These are phyloP conservation scores for Eucalyptus rudis DNA, from an alignment of 345 rosid genomes.

Conservation along the genomic window DNA sequence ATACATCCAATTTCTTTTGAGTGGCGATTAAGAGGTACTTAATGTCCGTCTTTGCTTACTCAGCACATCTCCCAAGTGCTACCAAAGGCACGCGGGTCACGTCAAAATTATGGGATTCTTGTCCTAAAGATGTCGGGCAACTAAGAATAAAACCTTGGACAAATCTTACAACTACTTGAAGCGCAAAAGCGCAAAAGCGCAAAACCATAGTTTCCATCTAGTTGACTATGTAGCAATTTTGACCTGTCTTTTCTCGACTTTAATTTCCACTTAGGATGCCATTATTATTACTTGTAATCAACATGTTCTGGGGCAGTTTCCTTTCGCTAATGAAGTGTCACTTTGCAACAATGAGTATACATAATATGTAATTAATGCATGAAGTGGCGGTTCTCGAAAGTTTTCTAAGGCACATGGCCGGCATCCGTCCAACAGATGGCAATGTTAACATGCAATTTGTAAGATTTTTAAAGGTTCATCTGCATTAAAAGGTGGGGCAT, in stretches of 20 bases:
- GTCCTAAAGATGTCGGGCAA: not conserved
- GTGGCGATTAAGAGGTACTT: not conserved
- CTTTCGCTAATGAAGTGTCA: not conserved
- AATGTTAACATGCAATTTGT: not conserved
- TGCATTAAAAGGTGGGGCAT: not conserved
- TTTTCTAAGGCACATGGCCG: not conserved
- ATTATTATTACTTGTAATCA: not conserved
- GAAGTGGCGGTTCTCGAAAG: not conserved
- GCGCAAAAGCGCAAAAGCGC: not conserved
- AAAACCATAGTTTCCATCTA: not conserved
- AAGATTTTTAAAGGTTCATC: not conserved
- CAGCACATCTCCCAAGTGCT: not conserved
- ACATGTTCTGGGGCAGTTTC: not conserved
- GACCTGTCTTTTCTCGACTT: not conserved
- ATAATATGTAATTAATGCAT: not conserved
- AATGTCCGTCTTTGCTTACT: not conserved
- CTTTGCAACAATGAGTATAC: not conserved
- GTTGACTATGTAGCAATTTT: not conserved
- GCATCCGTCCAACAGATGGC: not conserved
- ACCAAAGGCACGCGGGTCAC: not conserved
- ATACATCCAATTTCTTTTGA: not conserved
- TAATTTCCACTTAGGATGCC: not conserved
- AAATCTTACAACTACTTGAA: not conserved
- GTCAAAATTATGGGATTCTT: not conserved
- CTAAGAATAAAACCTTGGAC: not conserved